These are phyloP conservation scores for Rubus parviflorus DNA, from an alignment of 306 rosid genomes.

Conservation along the genomic window DNA sequence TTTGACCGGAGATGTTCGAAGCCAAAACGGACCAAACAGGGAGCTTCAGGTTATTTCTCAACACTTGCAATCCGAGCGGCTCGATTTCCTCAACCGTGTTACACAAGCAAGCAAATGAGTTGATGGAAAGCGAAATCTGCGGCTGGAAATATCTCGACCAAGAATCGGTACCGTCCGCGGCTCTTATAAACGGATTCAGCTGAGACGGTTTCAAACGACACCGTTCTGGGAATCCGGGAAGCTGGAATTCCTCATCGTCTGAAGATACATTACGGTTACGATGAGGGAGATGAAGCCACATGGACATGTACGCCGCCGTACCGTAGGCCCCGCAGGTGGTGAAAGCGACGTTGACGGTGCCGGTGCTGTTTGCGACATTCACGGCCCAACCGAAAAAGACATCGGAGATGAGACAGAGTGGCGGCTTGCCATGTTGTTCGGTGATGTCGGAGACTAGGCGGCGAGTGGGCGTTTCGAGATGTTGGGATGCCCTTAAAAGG, in stretches of 20 bases:
- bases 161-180: constrained; percentile 54
- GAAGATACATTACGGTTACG: constrained; percentile 30
- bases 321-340: constrained; percentile 71
- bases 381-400: constrained; percentile 58
- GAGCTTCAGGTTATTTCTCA: constrained; percentile 37
- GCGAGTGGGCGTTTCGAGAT: constrained; percentile 50
- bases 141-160: constrained; percentile 54
- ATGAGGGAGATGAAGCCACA: constrained; percentile 26
- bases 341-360: constrained; percentile 41
- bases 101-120: constrained; percentile 66
- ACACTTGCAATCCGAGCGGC: constrained; percentile 45
- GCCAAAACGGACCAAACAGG: constrained; percentile 39
- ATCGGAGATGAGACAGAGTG: constrained; percentile 46
- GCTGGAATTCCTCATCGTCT: constrained; percentile 36
- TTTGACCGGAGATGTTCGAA: constrained; percentile 37
- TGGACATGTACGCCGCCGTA: constrained; percentile 49
- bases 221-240: constrained; percentile 60
- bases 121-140: constrained; percentile 29
- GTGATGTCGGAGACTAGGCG: constrained; percentile 41
- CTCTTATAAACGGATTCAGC: constrained; percentile 40
- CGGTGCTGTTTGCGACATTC: constrained; percentile 43
- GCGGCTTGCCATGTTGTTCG: constrained; percentile 47
- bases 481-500: constrained; percentile 37
- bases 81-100: constrained; percentile 67
- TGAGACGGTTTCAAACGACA: constrained; percentile 48